These are phyloP conservation scores for Hansenula lynferdii DNA, from an alignment of 1,139 yeast genomes.

Conservation along the genomic window DNA sequence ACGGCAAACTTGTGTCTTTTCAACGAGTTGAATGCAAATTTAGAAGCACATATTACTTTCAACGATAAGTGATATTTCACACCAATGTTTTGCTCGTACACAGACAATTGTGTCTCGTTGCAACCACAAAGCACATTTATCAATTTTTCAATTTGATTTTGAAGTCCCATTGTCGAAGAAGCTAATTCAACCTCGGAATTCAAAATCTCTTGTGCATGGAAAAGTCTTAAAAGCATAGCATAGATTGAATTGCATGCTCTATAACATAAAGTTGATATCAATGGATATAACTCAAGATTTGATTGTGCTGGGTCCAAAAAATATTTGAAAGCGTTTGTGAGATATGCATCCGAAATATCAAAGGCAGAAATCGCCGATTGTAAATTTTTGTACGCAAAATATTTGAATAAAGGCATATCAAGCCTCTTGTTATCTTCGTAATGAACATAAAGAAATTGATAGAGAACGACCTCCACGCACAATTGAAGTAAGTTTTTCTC, in stretches of 20 bases:
- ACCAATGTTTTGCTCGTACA: neutral
- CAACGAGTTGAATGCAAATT: neutral
- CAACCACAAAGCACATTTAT: neutral
- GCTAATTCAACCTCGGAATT: neutral
- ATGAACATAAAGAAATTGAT: neutral
- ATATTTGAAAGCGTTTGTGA: neutral
- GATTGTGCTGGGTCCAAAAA: neutral
- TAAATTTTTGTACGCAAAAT: neutral
- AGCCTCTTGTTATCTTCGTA: neutral
- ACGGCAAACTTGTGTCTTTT: neutral
- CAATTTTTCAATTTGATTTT: neutral
- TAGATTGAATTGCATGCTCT: neutral
- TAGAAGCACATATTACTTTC: neutral
- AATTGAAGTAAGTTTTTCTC: neutral
- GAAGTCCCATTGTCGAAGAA: neutral
- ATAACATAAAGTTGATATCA: neutral
- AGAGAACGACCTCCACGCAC: neutral
- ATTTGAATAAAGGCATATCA: neutral
- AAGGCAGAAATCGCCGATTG: neutral
- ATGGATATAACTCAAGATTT: neutral
- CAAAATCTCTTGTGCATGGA: neutral
- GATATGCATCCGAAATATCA: neutral
- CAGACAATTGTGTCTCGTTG: neutral
- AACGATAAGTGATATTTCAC: neutral
- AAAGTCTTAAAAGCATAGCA: neutral